Evolutionary conservation across 768 basidiomycete species (phyloP).

Genomic region (Brasilioporus rufonigricans): DNA sequence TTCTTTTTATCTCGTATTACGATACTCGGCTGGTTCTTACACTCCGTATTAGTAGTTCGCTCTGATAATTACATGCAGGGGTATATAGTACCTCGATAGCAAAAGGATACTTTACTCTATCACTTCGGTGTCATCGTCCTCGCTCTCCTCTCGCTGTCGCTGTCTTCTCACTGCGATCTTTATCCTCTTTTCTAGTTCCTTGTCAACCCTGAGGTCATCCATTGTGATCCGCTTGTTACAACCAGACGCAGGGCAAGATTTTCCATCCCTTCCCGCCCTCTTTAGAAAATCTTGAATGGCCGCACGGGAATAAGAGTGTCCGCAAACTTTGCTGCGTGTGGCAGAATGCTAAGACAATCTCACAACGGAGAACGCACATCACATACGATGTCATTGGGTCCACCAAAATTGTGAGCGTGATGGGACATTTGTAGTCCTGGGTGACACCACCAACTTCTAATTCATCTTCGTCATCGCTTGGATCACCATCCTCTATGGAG

Average conservation of each 20-base stretch:
- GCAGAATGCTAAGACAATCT: conserved; percentile 1
- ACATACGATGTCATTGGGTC: conserved; percentile 84
- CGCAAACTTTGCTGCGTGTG: conserved; percentile 55
- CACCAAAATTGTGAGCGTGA: conserved; percentile 62
- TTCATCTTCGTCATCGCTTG: conserved; percentile 84
- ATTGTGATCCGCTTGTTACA: conserved; percentile 61
- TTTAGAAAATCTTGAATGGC: conserved; percentile 68
- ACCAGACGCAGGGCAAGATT: conserved; percentile 69
- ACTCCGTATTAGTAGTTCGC: no score
- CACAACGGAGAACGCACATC: background rate
- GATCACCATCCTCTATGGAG: conserved; percentile 69
- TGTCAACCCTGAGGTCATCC: conserved; percentile 50
- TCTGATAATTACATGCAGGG: no score
- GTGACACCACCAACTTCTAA: conserved; percentile 84
- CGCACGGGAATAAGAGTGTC: conserved; percentile 77
- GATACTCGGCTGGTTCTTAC: no score
- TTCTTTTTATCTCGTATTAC: no score
- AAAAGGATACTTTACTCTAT: conserved; percentile 42
- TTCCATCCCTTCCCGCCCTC: conserved; percentile 30
- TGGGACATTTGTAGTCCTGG: conserved; percentile 81
- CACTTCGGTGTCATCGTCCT: conserved; percentile 43
- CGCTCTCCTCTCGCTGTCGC: conserved; percentile 38
- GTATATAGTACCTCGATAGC: conserved; percentile 2
- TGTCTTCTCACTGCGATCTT: conserved; percentile 56
- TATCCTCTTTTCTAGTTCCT: conserved; percentile 59